Conservation (phyloP, 1,284 basidiomycete genomes). For the Austroboletus niveus region DNA sequence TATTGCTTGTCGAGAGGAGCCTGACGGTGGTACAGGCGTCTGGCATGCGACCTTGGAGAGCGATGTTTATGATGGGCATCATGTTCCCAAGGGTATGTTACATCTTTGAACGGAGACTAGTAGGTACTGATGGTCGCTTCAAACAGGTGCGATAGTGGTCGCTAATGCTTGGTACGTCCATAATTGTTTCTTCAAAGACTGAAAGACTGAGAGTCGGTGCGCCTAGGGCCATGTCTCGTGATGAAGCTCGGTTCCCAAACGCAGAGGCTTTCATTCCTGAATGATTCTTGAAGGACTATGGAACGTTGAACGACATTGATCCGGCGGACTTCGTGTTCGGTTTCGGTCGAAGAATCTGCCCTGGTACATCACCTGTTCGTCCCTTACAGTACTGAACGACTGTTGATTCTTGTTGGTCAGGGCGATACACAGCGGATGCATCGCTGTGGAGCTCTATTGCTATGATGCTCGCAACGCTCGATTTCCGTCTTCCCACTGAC, state of each 20-base stretch:
- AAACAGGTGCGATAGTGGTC: slow-evolving; percentile 12
- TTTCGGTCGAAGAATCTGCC: slow-evolving; percentile 20
- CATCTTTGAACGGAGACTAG: background rate
- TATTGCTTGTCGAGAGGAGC: background rate
- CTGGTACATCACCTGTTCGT: slow-evolving; percentile 1
- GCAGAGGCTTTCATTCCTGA: slow-evolving; percentile 17
- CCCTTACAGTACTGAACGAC: background rate
- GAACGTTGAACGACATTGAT: slow-evolving; percentile 11
- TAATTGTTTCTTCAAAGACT: background rate
- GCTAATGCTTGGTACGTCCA: slow-evolving; percentile 16
- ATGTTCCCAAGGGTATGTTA: slow-evolving; percentile 20
- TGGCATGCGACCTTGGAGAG: slow-evolving; percentile 12
- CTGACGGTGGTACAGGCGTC: slow-evolving; percentile 5
- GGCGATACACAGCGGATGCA: slow-evolving; percentile 9
- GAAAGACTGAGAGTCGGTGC: background rate
- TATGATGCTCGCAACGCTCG: slow-evolving; percentile 13
- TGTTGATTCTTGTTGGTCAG: background rate
- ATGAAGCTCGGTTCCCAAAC: slow-evolving; percentile 16
- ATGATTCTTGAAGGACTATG: slow-evolving; percentile 11
- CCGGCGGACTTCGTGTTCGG: slow-evolving; percentile 17
- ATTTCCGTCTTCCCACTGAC: slow-evolving; percentile 3
- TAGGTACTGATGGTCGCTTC: background rate
- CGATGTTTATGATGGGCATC: slow-evolving; percentile 16
- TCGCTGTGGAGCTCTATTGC: slow-evolving; percentile 9
- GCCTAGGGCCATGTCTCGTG: slow-evolving; percentile 20